Evolutionary conservation across 2,329 filamentous ascomycete species (phyloP).

Genomic region (Colletotrichum agaves): DNA sequence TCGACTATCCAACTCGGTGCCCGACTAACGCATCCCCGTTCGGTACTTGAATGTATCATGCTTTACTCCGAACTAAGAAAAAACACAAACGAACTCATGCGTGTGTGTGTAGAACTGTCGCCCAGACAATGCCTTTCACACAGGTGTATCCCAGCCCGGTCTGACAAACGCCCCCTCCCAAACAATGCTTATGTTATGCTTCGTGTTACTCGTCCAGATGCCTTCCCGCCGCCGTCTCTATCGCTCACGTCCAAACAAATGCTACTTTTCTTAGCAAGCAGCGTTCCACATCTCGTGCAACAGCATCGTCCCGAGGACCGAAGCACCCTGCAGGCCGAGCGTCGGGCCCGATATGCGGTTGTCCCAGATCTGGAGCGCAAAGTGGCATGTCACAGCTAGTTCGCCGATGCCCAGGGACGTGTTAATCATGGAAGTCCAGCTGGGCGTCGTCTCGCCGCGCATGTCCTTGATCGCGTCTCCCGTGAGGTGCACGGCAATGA

Average conservation of each 20-base stretch:
- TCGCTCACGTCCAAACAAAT: background rate
- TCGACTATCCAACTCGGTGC: background rate
- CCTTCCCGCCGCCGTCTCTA: background rate
- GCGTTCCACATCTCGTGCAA: constrained; percentile 37
- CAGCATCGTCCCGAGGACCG: constrained; percentile 35
- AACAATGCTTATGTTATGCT: constrained; percentile 24
- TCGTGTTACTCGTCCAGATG: constrained; percentile 27
- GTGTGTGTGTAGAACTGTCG: background rate
- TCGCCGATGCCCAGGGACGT: constrained; percentile 33
- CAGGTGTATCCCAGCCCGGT: background rate
- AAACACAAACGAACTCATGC: background rate
- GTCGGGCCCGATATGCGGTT: constrained; percentile 2
- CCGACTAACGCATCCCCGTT: background rate
- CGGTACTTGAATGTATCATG: background rate
- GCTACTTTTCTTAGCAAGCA: constrained; percentile 16
- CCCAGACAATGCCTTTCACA: constrained; percentile 1
- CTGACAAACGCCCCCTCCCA: constrained; percentile 19
- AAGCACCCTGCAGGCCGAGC: constrained; percentile 26
- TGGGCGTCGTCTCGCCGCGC: constrained; percentile 22
- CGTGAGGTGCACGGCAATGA: constrained; percentile 31
- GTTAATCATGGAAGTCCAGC: constrained; percentile 30
- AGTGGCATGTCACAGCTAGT: constrained; percentile 32
- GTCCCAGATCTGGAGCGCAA: constrained; percentile 35
- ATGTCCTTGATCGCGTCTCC: constrained; percentile 32
- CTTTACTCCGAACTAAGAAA: background rate